Evolutionary conservation across 768 basidiomycete genomes (phyloP).

Genomic region (Gyrodon lividus): DNA sequence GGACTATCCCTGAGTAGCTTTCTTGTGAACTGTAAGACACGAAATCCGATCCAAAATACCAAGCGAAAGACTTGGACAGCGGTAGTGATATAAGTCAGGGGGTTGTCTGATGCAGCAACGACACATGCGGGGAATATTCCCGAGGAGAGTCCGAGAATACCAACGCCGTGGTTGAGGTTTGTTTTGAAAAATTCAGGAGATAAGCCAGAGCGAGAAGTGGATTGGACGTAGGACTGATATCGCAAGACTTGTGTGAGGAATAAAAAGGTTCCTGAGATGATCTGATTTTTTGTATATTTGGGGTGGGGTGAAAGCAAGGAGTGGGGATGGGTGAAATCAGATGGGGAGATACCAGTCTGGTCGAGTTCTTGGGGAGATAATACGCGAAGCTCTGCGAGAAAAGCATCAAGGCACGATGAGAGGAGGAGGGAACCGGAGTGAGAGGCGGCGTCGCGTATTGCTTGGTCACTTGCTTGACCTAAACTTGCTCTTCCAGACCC

Average conservation of each 20-base stretch:
- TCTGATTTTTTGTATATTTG: slow-evolving; percentile 43
- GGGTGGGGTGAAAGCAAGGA: slow-evolving; percentile 40
- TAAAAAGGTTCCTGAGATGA: slow-evolving; percentile 48
- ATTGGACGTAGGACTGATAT: slow-evolving; percentile 46
- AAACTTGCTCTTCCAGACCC: slow-evolving; percentile 40
- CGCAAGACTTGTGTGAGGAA: slow-evolving; percentile 52
- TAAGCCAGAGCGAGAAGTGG: slow-evolving; percentile 9
- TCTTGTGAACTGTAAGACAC: slow-evolving; percentile 35
- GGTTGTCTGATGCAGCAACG: slow-evolving; percentile 42
- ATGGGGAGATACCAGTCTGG: slow-evolving; percentile 37
- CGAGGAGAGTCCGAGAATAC: slow-evolving; percentile 55
- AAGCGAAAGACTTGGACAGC: slow-evolving; percentile 50
- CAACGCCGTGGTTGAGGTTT: slow-evolving; percentile 36
- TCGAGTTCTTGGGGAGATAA: slow-evolving; percentile 39
- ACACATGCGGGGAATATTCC: slow-evolving; percentile 55
- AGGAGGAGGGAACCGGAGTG: slow-evolving; percentile 45
- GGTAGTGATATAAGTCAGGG: slow-evolving; percentile 41
- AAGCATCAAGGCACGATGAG: slow-evolving; percentile 48
- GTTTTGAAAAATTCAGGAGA: slow-evolving; percentile 31
- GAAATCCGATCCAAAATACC: slow-evolving; percentile 52
- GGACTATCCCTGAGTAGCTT: slow-evolving; percentile 16
- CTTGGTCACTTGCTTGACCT: slow-evolving; percentile 35
- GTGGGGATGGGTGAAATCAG: slow-evolving; percentile 42
- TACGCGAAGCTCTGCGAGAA: slow-evolving; percentile 47
- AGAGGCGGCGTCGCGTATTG: slow-evolving; percentile 41